Evolutionary conservation across 2,329 filamentous ascomycete species (phyloP), one percentile per base, ranked within the genome.

Genomic region (Claviceps lovelessii): DNA sequence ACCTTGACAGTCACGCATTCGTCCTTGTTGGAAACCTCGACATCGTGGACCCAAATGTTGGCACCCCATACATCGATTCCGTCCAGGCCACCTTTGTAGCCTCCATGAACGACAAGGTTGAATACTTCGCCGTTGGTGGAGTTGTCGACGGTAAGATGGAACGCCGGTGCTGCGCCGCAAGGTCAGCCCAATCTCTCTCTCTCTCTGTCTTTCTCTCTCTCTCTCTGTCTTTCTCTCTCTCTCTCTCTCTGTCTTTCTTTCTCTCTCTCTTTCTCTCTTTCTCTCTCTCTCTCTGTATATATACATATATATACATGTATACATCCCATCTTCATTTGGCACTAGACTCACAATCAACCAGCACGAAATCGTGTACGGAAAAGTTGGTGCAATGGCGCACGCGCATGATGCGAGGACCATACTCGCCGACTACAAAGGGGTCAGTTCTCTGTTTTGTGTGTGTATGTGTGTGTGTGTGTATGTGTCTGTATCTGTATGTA

Each of bases 1-100:
- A 51, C 49, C 49, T 51, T 51, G 49, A 51, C 37, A n/a, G 49
- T 51, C 28, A 51, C 49, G 39, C 49, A 51, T 44, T 51, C 49
- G 39, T 51, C 49, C 39, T 33, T 42, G 49, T 51, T 51, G 2
- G 49, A 51, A 5, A 51, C 49, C 39, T 51, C 49, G 19, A 42
- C 39, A 44, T 51, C 49, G 49, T 51, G 49, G 5, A 51, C 29
- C 49, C 49, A 51, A n/a, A 51, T 51, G 37, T 51, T 44, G n/a
- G 49, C 44, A 28, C 49, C 49, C 49, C 49, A 51, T n/a, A 51
- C 39, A 11, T 51, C 49, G 13, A 51, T 19, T 1, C 49, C 49
- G 17, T 51, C 49, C 15, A 51, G 15, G 2, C 49, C 49, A 11
- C 49, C 49, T 8, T 11, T 5, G 4, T 44, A 19, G 10, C 49